A percentile compares a stretch with the other conserved stretches of the same genome.
These are phyloP conservation scores for Sporothrix schenckii DNA, from an alignment of 2,329 filamentous ascomycete species.

Conservation along the genomic window DNA sequence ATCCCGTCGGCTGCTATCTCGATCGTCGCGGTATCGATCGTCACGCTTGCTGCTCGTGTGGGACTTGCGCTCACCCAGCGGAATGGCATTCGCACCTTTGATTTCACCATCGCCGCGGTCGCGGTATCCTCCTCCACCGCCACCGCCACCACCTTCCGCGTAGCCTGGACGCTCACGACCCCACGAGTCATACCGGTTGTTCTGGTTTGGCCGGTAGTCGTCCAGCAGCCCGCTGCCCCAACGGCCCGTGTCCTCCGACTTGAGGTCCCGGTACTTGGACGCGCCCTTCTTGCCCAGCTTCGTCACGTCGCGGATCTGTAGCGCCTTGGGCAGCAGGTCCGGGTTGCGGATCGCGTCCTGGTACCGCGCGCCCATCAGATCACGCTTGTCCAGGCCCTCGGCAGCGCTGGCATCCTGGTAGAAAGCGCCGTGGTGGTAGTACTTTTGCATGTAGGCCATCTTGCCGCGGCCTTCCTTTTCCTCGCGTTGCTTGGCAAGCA, in stretches of 20 bases:
- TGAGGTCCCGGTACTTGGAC: constrained; percentile 86
- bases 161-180: constrained; percentile 31
- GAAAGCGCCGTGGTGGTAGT: constrained; percentile 96
- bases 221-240: constrained; percentile 68
- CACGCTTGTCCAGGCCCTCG: constrained; percentile 74
- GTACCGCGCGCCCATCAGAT: constrained; percentile 83
- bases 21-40: constrained; percentile 32
- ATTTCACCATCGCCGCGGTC: constrained; percentile 47
- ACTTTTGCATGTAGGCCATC: constrained; percentile 91
- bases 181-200: constrained; percentile 37
- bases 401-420: constrained; percentile 80
- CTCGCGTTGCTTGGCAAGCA: constrained; percentile 74
- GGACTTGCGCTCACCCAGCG: constrained; percentile 64
- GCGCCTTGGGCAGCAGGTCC: constrained; percentile 82
- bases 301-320: constrained; percentile 92
- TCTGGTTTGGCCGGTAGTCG: constrained; percentile 48
- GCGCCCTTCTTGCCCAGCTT: constrained; percentile 90
- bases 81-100: constrained; percentile 71
- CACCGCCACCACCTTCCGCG: constrained; percentile 40
- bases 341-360: constrained; percentile 82
- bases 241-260: constrained; percentile 83
- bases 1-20: constrained; percentile 38
- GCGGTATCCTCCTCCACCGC: constrained; percentile 42
- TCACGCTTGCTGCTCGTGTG: constrained; percentile 6
- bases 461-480: constrained; percentile 78